Evolutionary conservation across 305 asterid genomes (phyloP), one percentile per base, ranked within the genome.

Genomic region (Fraxinus latifolia): DNA sequence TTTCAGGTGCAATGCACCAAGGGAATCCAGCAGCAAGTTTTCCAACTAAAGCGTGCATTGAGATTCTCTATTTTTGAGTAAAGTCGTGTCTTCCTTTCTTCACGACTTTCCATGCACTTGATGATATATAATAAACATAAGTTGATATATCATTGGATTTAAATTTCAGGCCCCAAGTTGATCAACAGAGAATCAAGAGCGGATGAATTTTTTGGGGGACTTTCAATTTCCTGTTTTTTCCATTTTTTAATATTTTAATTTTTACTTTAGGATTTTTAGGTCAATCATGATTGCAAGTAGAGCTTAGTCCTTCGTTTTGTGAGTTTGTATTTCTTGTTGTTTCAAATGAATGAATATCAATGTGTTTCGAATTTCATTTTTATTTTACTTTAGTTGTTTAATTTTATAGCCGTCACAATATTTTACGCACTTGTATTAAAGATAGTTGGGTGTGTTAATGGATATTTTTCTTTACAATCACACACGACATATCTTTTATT

Each of bases 1-100:
- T 86, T 96, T 89, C 93, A 87, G 94, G 92, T 96, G 99, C 99
- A 96, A 87, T 82, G 99, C 98, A 74, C 98, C 99, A 0, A 92
- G 96, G 87, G 98, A 96, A 80, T 84, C 91, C 60, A 86, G 91
- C 80, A 86, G 89, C 96, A 89, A 89, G 87, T 87, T 92, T 65
- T 73, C 91, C 3, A 91, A 84, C 79, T 91, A 83, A 81, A 67
- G 74, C 74, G 74, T 87, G 85, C 83, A 73, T 83, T 85, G 42
- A 70, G 87, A 86, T 88, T 89, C 92, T 91, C 95, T 85, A 88
- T 81, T 92, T 91, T 90, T 85, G 89, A 93, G 93, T 85, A 88
- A 81, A 76, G 23, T 60, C 74, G 70, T 79, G 36, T 21, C 6
- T 74, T 44, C 21, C 50, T 3, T 47, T 50, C 33, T 42, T 47